Conservation (phyloP, 805 yeast genomes). For the Starmerella riodocensis region DNA sequence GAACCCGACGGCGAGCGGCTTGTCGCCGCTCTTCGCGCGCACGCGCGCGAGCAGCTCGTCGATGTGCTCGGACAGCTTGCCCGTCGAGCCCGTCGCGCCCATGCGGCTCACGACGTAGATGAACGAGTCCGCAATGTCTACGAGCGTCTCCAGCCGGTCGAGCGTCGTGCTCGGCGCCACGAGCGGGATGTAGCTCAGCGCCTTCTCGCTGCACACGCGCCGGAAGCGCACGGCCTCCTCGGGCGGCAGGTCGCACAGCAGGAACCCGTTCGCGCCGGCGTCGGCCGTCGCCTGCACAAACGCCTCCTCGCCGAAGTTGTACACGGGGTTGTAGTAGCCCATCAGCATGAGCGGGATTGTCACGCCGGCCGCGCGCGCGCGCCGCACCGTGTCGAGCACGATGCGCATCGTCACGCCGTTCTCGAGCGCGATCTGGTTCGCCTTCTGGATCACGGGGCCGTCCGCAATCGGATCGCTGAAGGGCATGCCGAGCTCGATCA, state of each 20-base stretch:
- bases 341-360: constrained; percentile 79
- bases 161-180: constrained; percentile 96
- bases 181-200: constrained; percentile 76
- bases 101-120: constrained; percentile 92
- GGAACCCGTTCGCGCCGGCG: constrained; percentile 91
- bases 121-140: constrained; percentile 85
- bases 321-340: constrained; percentile 96
- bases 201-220: constrained; percentile 49
- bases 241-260: constrained; percentile 93
- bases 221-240: constrained; percentile 90
- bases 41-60: constrained; percentile 61
- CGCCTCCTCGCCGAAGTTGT: constrained; percentile 77
- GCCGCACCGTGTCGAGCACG: constrained; percentile 55
- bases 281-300: constrained; percentile 63
- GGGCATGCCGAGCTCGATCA: constrained; percentile 91
- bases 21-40: constrained; percentile 55
- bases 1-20: constrained; percentile 89
- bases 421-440: constrained; percentile 61
- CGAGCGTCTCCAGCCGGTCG: constrained; percentile 64
- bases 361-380: constrained; percentile 74
- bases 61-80: constrained; percentile 49
- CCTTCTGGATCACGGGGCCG: constrained; percentile 90
- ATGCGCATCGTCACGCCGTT: constrained; percentile 65
- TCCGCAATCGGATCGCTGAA: constrained; percentile 98
- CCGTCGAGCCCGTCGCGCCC: constrained; percentile 93